Evolutionary conservation across 164 flowering plant genomes (phyloP).

Genomic region (Cinnamomum chago): DNA sequence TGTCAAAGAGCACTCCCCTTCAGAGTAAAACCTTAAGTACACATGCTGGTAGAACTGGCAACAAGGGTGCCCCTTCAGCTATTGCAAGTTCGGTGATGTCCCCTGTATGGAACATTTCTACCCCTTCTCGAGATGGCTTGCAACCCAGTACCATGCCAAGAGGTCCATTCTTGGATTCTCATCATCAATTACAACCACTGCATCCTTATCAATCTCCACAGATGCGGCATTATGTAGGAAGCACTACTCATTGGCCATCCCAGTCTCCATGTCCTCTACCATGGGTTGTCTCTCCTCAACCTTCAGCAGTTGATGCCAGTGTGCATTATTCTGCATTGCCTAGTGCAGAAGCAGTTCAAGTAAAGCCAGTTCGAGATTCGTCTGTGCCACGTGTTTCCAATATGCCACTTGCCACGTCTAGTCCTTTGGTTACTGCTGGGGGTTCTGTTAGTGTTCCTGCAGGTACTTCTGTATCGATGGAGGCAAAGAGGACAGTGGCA

Average conservation of each 20-base stretch:
- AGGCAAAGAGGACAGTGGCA: constrained; percentile 23
- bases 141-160: constrained; percentile 39
- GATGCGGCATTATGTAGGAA: constrained; percentile 47
- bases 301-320: constrained; percentile 38
- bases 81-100: constrained; percentile 43
- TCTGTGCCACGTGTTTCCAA: constrained; percentile 33
- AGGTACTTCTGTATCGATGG: constrained; percentile 36
- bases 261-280: constrained; percentile 52
- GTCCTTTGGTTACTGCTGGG: constrained; percentile 30
- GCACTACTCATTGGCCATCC: constrained; percentile 54
- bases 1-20: constrained; percentile 31
- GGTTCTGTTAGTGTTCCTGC: constrained; percentile 28
- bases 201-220: constrained; percentile 70
- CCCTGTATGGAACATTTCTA: constrained; percentile 77
- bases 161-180: constrained; percentile 50
- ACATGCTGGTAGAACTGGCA: constrained; percentile 43
- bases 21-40: constrained; percentile 42
- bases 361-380: constrained; percentile 52
- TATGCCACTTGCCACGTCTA: constrained; percentile 32
- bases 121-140: constrained; percentile 48
- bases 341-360: constrained; percentile 50
- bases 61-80: constrained; percentile 43
- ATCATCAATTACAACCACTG: constrained; percentile 48
- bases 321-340: constrained; percentile 44
- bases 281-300: constrained; percentile 64